Evolutionary conservation across 345 rosid genomes (phyloP).

Genomic region (Populus deltoides): DNA sequence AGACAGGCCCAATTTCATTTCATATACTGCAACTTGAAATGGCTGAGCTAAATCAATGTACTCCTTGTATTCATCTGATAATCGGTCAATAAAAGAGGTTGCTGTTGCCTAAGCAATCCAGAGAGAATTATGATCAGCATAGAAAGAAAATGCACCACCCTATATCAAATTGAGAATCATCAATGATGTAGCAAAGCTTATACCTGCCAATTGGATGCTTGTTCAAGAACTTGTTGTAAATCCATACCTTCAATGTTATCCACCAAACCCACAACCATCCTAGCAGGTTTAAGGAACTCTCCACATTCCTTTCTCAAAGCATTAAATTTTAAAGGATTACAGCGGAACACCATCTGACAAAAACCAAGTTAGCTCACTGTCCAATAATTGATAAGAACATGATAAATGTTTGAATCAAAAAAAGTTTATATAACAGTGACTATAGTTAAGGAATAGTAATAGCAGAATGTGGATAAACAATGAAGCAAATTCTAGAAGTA

Average conservation of each 20-base stretch:
- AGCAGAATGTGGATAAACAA: not conserved
- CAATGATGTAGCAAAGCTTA: not conserved
- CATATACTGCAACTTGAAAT: conserved; percentile 85
- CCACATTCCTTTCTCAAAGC: conserved; percentile 56
- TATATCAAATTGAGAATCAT: not conserved
- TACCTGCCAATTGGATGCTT: conserved; percentile 86
- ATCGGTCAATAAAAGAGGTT: conserved; percentile 50
- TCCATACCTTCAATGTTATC: conserved; percentile 40
- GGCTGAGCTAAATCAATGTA: conserved; percentile 77
- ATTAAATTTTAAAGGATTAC: conserved; percentile 60
- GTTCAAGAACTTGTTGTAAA: conserved; percentile 47
- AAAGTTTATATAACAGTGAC: not conserved
- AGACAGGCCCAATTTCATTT: conserved; percentile 83
- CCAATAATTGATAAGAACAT: not conserved
- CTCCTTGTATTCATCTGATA: conserved; percentile 60
- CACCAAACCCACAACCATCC: conserved; percentile 40
- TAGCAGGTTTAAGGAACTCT: conserved; percentile 54
- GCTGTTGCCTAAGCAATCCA: conserved; percentile 68
- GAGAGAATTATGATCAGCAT: conserved; percentile 13
- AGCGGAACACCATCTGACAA: conserved; percentile 72
- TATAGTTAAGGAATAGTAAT: not conserved
- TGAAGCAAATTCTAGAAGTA: too few relatives aligned
- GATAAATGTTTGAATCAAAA: not conserved
- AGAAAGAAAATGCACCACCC: not conserved
- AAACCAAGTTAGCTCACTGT: too few relatives aligned